These are phyloP conservation scores for Paraphaeosphaeria sporulosa DNA, from an alignment of 2,329 filamentous ascomycete species.

Conservation along the genomic window DNA sequence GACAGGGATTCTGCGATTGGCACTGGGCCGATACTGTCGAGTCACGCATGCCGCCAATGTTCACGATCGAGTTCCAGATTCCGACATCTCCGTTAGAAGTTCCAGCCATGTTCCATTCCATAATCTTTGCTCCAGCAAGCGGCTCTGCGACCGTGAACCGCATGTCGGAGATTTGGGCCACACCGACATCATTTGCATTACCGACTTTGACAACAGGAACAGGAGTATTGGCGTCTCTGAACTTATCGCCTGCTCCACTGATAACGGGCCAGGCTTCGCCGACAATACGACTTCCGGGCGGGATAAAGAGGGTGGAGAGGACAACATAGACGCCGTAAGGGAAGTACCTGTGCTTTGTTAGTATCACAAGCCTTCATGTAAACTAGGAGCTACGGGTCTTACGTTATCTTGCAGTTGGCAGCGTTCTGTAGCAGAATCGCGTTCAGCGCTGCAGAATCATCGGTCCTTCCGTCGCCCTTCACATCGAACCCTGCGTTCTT, in stretches of 20 bases:
- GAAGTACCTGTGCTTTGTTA: conserved; percentile 15
- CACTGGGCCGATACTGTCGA: neutral
- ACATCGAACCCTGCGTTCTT: conserved; percentile 5
- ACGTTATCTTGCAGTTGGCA: conserved; percentile 11
- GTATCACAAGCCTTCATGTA: neutral
- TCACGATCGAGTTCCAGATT: conserved; percentile 42
- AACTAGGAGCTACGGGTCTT: neutral
- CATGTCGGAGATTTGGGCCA: conserved; percentile 29
- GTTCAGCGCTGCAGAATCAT: conserved; percentile 8
- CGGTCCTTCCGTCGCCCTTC: conserved; percentile 6
- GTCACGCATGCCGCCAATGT: conserved; percentile 6
- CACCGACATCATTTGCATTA: conserved; percentile 23
- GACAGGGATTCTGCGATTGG: neutral
- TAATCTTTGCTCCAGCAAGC: conserved; percentile 69
- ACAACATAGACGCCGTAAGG: conserved; percentile 28
- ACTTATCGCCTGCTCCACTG: conserved; percentile 22
- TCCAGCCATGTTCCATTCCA: conserved; percentile 71
- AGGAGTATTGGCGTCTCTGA: conserved; percentile 24
- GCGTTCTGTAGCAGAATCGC: conserved; percentile 9
- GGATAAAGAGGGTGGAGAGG: conserved; percentile 24
- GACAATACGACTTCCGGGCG: conserved; percentile 21
- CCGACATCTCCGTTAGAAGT: conserved; percentile 15
- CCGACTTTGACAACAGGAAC: conserved; percentile 27
- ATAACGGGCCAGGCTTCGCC: conserved; percentile 28
- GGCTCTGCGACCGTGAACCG: conserved; percentile 57